phyloP scores from a whole-genome alignment of 495 filamentous ascomycete genomes.

The Lophium mytilinum region DNA sequence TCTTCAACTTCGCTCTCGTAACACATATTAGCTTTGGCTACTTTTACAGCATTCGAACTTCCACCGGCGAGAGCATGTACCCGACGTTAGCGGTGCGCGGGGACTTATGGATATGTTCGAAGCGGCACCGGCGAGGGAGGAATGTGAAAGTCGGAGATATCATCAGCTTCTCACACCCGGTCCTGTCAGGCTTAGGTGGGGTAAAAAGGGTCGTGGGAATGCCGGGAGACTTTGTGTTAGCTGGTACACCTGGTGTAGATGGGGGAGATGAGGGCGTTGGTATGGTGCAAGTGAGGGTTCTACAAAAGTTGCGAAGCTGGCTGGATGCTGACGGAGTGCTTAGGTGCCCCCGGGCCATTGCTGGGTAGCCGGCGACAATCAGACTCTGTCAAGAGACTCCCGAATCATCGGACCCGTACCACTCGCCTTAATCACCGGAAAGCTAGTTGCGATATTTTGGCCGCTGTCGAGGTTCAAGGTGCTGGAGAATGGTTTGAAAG shows the following conservation, averaged over 20 bases:
- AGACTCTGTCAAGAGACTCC: slow-evolving; percentile 75
- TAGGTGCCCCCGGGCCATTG: slow-evolving; percentile 86
- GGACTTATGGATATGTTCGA: slow-evolving; percentile 39
- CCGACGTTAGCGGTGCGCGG: slow-evolving; percentile 23
- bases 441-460: slow-evolving; percentile 48
- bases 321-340: slow-evolving; percentile 9
- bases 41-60: slow-evolving; percentile 13
- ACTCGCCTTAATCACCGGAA: slow-evolving; percentile 74
- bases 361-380: slow-evolving; percentile 81
- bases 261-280: background rate
- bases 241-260: slow-evolving; percentile 46
- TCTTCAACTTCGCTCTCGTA: background rate
- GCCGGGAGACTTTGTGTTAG: slow-evolving; percentile 82
- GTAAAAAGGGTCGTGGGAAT: slow-evolving; percentile 81
- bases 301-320: background rate
- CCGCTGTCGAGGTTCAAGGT: slow-evolving; percentile 4
- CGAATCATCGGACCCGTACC: slow-evolving; percentile 79
- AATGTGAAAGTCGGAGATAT: slow-evolving; percentile 72
- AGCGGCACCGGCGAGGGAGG: slow-evolving; percentile 56
- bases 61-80: slow-evolving; percentile 29
- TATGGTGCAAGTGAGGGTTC: slow-evolving; percentile 66
- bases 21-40: slow-evolving; percentile 18
- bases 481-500: slow-evolving; percentile 6
- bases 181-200: slow-evolving; percentile 37
- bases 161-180: slow-evolving; percentile 67